A percentile compares a stretch with the other conserved stretches of the same genome.
Evolutionary conservation across 306 rosid genomes (phyloP).

Genomic region (Lagenaria siceraria): DNA sequence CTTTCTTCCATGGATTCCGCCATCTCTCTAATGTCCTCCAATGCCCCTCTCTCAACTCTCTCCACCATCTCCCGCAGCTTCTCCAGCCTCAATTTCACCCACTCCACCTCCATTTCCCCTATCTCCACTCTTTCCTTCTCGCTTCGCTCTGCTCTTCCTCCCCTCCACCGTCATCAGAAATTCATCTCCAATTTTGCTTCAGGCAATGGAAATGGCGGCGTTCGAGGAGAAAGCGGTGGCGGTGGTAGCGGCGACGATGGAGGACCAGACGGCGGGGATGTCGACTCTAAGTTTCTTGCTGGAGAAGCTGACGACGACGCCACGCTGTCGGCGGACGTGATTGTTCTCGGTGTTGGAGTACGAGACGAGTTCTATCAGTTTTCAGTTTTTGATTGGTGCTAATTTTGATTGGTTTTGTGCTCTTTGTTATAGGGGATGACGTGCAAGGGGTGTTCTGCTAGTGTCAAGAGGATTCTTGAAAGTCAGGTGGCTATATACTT

Average conservation of each 20-base stretch:
- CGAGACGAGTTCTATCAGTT: background rate
- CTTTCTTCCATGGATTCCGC: background rate
- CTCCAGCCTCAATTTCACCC: background rate
- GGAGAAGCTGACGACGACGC: background rate
- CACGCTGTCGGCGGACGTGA: background rate
- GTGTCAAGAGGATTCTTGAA: constrained; percentile 64
- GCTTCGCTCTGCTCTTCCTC: background rate
- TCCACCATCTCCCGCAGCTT: background rate
- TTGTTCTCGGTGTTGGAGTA: constrained; percentile 8
- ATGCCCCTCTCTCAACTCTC: background rate
- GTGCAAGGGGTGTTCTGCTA: constrained; percentile 75
- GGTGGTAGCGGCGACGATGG: constrained; percentile 1
- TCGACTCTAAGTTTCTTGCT: background rate
- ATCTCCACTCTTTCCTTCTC: background rate
- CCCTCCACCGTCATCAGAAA: background rate
- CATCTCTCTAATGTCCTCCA: background rate
- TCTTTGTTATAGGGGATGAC: constrained; percentile 30
- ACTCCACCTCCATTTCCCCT: background rate
- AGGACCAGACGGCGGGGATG: background rate
- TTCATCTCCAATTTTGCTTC: background rate
- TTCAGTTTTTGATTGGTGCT: background rate
- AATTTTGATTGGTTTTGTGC: background rate
- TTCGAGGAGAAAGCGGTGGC: constrained; percentile 2
- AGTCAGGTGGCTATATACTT: background rate
- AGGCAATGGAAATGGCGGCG: background rate